These are phyloP conservation scores for Cystofilobasidium ferigula DNA, from an alignment of 768 basidiomycete species.

Conservation along the genomic window DNA sequence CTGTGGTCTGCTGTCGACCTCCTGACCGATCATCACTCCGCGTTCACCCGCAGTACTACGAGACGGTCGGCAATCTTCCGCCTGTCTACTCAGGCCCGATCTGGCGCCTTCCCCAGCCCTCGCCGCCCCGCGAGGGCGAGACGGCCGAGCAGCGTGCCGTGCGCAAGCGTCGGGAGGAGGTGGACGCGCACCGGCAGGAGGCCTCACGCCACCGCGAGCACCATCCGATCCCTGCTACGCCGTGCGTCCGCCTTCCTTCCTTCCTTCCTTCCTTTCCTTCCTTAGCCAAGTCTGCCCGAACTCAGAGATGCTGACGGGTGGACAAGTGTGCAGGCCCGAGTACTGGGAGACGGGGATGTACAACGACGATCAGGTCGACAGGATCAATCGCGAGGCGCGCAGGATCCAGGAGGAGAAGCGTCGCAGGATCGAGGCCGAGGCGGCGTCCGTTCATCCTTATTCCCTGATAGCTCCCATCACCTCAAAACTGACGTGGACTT, in stretches of 20 bases:
- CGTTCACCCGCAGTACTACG: constrained; percentile 58
- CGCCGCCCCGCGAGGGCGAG: neutral
- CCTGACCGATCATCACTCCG: too few species aligned
- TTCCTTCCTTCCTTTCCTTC: constrained; percentile 6
- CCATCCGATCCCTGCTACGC: constrained; percentile 61
- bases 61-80: constrained; percentile 62
- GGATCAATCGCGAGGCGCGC: constrained; percentile 62
- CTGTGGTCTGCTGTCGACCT: too few species aligned
- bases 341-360: constrained; percentile 71
- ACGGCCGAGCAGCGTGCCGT: neutral
- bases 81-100: constrained; percentile 53
- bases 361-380: constrained; percentile 62
- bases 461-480: too few species aligned
- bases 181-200: constrained; percentile 31
- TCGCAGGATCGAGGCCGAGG: constrained; percentile 51
- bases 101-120: constrained; percentile 55
- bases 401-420: constrained; percentile 62
- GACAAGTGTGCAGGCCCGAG: neutral
- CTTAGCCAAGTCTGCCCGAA: neutral
- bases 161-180: constrained; percentile 28
- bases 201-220: constrained; percentile 38
- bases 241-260: constrained; percentile 79
- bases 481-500: too few species aligned
- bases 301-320: too few species aligned
- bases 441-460: constrained; percentile 44